Evolutionary conservation across 345 rosid genomes (phyloP).

Genomic region (Geranium rotundifolium): DNA sequence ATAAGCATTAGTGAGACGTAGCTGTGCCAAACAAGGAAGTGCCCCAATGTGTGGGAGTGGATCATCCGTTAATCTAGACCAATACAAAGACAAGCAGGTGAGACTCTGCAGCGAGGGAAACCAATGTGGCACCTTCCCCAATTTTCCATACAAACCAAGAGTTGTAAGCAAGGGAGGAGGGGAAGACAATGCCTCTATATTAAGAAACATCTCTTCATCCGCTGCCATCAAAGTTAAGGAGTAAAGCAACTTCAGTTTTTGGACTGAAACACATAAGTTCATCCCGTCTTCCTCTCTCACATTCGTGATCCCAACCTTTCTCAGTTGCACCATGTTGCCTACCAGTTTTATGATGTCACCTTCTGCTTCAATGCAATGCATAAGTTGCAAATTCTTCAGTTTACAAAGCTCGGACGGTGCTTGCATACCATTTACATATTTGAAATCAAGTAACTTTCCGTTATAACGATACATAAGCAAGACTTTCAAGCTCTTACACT

Average conservation of each 20-base stretch:
- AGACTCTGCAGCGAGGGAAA: conserved; percentile 5
- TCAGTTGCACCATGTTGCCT: conserved; percentile 1
- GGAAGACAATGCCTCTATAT: neutral
- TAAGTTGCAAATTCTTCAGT: conserved; percentile 8
- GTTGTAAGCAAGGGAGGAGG: neutral
- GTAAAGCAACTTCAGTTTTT: conserved; percentile 2
- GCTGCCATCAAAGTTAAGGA: neutral
- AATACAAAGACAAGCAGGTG: neutral
- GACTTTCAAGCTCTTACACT: conserved; percentile 1
- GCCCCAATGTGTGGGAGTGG: neutral
- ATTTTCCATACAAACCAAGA: conserved; percentile 2
- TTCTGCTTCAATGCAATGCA: conserved; percentile 4
- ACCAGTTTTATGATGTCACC: neutral
- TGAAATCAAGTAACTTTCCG: neutral
- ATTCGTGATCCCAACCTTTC: conserved; percentile 1
- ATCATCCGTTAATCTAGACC: conserved; percentile 4
- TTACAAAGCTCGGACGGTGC: neutral
- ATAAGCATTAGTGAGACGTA: conserved; percentile 1
- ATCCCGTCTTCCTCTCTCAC: neutral
- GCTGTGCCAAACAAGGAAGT: neutral
- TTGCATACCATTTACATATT: neutral
- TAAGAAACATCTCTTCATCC: conserved; percentile 1
- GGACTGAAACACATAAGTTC: conserved; percentile 6
- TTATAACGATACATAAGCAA: neutral
- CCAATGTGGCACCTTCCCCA: conserved; percentile 6